Conservation (phyloP, 305 asterid species). For the Solanum hybrid region DNA sequence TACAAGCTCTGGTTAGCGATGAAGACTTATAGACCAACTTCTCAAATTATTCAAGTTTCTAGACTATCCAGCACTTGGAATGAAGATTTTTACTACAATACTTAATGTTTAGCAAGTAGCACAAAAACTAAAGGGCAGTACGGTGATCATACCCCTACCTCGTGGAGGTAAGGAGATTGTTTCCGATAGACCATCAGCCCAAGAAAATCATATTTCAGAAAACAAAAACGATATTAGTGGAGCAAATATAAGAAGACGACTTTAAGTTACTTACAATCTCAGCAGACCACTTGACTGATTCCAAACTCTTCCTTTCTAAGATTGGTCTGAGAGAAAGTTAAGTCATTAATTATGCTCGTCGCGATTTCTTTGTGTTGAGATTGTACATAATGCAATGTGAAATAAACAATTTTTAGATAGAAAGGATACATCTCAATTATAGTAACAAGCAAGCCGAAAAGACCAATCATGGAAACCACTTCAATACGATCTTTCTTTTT, state of each 20-base stretch:
- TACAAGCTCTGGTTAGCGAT: background rate
- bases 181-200: background rate
- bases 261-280: slow-evolving; percentile 41
- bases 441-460: slow-evolving; percentile 62
- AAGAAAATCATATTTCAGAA: background rate
- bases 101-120: background rate
- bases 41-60: background rate
- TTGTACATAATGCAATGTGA: background rate
- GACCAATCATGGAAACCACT: slow-evolving; percentile 66
- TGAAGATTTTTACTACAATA: background rate
- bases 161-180: background rate
- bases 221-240: background rate
- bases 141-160: background rate
- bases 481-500: slow-evolving; percentile 56
- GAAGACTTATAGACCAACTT: background rate
- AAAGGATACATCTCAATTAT: slow-evolving; percentile 40
- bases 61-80: background rate
- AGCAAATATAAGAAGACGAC: background rate
- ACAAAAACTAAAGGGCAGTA: background rate
- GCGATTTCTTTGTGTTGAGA: background rate
- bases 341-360: slow-evolving; percentile 1
- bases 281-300: slow-evolving; percentile 48
- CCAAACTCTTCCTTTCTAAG: slow-evolving; percentile 46
- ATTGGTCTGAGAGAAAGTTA: slow-evolving; percentile 26
- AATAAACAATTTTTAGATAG: background rate